Base-by-base conservation (phyloP, 2,329 filamentous ascomycete species). In the Pseudocercospora cruenta region DNA sequence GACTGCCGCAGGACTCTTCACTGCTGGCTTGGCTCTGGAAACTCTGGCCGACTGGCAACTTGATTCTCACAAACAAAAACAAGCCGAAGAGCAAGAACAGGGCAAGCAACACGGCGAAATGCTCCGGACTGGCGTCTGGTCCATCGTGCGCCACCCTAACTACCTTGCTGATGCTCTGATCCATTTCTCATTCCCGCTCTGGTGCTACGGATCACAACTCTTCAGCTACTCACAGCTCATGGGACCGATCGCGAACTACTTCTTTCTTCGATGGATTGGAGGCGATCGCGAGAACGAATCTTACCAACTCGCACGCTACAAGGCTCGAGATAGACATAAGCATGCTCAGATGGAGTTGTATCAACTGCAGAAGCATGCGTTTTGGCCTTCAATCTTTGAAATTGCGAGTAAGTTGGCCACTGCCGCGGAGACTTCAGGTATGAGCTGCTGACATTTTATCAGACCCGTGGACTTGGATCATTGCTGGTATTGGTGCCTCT, bases 121-220 rank as follows among this genome's bases (percentile, higher is more conserved):
- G 67, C 57, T 61, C n/a, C 81, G 83, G 14, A 81, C 85, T n/a
- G 86, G 86, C 12, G 87, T 89, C 31, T 88, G 86, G 85, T 86
- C 85, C 70, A 81, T 88, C 33, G 86, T 88, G 26, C 78, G 87
- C 58, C 86, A 88, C 76, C 87, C 87, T 0, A 88, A 88, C 77
- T 88, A 88, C 72, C 82, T 88, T n/a, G 87, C 87, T 1, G 87
- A 88, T 64, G 80, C 83, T 2, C 79, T 89, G 3, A 81, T 87
- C 9, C 87, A 89, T 71, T 71, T 85, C 55, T 87, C 86, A 0
- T 88, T 88, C 80, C 84, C 85, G 1, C 73, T 88, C 7, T 80
- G 87, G 65, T 81, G 88, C 2, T 86, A 85, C 73, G 81, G 84
- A 19, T 83, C 82, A 9, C 84, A 84, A 60, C 81, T 85, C 68